phyloP scores from a whole-genome alignment of 352 stramenopile genomes.

The Globisporangium megalacanthum region DNA sequence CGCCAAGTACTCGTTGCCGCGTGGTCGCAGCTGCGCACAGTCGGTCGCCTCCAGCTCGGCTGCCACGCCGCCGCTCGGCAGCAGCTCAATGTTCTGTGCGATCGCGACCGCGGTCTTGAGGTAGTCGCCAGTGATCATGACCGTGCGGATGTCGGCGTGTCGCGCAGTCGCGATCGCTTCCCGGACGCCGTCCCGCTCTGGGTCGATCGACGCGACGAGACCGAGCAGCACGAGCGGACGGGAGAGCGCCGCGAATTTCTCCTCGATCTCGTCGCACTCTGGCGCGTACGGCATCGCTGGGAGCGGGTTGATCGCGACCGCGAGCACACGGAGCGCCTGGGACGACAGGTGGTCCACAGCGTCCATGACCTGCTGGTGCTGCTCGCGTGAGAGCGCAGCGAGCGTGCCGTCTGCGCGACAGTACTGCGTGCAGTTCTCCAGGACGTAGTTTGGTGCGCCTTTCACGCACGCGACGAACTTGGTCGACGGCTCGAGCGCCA shows the following conservation, averaged over 20 bases:
- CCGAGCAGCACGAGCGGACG: slow-evolving; percentile 89
- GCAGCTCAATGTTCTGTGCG: slow-evolving; percentile 89
- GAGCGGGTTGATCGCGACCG: slow-evolving; percentile 81
- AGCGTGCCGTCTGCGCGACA: slow-evolving; percentile 44
- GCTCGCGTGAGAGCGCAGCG: slow-evolving; percentile 25
- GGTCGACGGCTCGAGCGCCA: slow-evolving; percentile 29
- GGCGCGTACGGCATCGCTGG: slow-evolving; percentile 32
- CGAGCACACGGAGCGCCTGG: slow-evolving; percentile 83
- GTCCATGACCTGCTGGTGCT: slow-evolving; percentile 44
- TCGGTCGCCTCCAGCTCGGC: slow-evolving; percentile 53
- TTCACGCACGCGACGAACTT: slow-evolving; percentile 60
- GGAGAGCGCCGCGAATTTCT: slow-evolving; percentile 56
- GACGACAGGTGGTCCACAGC: slow-evolving; percentile 67
- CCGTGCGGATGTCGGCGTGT: slow-evolving; percentile 49
- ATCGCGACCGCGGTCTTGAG: slow-evolving; percentile 94
- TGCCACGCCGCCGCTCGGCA: slow-evolving; percentile 56
- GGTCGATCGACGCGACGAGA: slow-evolving; percentile 91
- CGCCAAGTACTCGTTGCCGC: slow-evolving; percentile 43
- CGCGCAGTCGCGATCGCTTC: slow-evolving; percentile 44
- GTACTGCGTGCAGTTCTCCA: slow-evolving; percentile 57
- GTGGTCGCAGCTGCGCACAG: slow-evolving; percentile 59
- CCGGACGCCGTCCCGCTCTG: slow-evolving; percentile 53
- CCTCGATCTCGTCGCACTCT: slow-evolving; percentile 54
- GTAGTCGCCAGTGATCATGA: slow-evolving; percentile 96
- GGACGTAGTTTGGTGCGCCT: slow-evolving; percentile 62